Evolutionary conservation across 2,329 filamentous ascomycete genomes (phyloP).

Genomic region (Ceratocystiopsis brevicomis): DNA sequence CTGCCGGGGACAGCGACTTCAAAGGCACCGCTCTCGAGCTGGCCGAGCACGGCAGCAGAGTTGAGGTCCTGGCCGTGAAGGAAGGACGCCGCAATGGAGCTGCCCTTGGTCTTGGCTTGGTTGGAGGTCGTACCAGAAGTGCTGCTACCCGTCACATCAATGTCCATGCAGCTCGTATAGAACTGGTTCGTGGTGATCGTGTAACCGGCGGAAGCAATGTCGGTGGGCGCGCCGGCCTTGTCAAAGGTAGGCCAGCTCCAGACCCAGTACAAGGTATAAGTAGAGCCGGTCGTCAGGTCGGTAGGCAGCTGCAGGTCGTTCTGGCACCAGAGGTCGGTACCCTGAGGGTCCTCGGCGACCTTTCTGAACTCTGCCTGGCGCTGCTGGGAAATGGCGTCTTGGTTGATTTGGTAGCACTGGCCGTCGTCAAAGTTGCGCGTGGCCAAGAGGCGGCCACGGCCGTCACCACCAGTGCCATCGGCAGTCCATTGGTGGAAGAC

Average conservation of each 20-base stretch:
- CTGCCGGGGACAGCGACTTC: constrained; percentile 20
- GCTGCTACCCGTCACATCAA: constrained; percentile 7
- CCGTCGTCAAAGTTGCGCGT: constrained; percentile 76
- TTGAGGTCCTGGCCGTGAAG: constrained; percentile 21
- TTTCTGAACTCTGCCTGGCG: constrained; percentile 39
- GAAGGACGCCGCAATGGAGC: constrained; percentile 12
- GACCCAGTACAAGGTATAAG: constrained; percentile 81
- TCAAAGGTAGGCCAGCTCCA: constrained; percentile 72
- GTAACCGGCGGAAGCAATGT: constrained; percentile 17
- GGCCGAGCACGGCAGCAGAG: constrained; percentile 23
- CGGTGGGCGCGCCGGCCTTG: constrained; percentile 13
- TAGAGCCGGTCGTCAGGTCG: constrained; percentile 39
- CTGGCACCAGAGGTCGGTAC: constrained; percentile 57
- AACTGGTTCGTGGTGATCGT: constrained; percentile 16
- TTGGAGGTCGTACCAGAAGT: not conserved
- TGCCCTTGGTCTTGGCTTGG: not conserved
- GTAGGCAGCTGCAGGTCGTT: constrained; percentile 58
- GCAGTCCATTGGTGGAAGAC: constrained; percentile 63
- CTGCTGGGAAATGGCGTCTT: constrained; percentile 32
- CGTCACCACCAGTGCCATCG: constrained; percentile 64
- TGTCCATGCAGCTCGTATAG: constrained; percentile 27
- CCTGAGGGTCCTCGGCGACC: constrained; percentile 29
- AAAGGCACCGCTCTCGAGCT: constrained; percentile 25
- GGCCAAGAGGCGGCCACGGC: constrained; percentile 55
- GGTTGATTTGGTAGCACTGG: constrained; percentile 68